These are phyloP conservation scores for Gracilariopsis chorda DNA, from an alignment of 23 red algal genomes.

Conservation along the genomic window DNA sequence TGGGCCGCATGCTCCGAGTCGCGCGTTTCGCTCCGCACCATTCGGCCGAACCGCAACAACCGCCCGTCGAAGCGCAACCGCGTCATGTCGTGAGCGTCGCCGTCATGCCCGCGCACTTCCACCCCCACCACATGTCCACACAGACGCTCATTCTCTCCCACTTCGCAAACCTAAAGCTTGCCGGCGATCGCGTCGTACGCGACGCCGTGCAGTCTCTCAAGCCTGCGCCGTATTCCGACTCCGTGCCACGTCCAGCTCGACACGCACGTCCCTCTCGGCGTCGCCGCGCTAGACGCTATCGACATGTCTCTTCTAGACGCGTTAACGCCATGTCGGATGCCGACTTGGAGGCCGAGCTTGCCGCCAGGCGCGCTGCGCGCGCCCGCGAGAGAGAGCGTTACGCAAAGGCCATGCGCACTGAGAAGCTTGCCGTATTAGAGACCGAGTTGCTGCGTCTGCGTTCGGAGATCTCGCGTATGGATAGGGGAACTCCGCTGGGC, in stretches of 20 bases:
- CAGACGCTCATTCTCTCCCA: slow-evolving; percentile 45
- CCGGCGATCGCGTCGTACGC: slow-evolving; percentile 71
- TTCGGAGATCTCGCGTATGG: slow-evolving; percentile 51
- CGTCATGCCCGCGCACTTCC: not conserved
- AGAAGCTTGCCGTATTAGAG: slow-evolving; percentile 59
- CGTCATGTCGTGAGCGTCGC: slow-evolving; percentile 2
- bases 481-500: not conserved
- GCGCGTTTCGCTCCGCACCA: too few relatives aligned
- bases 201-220: slow-evolving; percentile 40
- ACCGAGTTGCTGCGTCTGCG: slow-evolving; percentile 51
- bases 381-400: slow-evolving; percentile 61
- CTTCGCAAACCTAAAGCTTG: slow-evolving; percentile 71
- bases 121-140: not conserved
- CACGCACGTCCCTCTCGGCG: not conserved
- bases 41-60: too few relatives aligned
- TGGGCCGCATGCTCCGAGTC: too few relatives aligned
- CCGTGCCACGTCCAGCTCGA: not conserved
- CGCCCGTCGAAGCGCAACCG: not conserved
- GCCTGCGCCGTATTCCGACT: not conserved
- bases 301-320: not conserved
- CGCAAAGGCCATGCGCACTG: slow-evolving; percentile 31
- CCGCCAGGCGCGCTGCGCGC: slow-evolving; percentile 3
- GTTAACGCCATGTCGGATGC: slow-evolving; percentile 39
- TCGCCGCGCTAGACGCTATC: not conserved
- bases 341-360: slow-evolving; percentile 68